These are phyloP conservation scores for Hymenotorrendiella dingleyae DNA, from an alignment of 2,329 filamentous ascomycete genomes.

Conservation along the genomic window DNA sequence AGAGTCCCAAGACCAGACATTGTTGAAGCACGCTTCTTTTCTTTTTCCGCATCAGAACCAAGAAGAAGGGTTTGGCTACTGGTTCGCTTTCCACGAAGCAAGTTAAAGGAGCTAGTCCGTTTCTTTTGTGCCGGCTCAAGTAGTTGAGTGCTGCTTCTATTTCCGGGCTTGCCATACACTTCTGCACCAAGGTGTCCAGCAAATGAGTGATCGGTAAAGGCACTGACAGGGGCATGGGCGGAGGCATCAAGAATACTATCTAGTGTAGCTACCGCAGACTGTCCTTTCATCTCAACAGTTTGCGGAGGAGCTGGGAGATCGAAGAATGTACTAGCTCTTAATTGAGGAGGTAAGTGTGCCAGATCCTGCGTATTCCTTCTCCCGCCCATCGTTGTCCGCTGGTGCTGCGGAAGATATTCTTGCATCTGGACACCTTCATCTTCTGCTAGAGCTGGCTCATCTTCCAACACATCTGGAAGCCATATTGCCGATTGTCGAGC, in stretches of 20 bases:
- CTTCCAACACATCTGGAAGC: constrained; percentile 31
- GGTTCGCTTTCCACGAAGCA: constrained; percentile 33
- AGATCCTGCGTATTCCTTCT: constrained; percentile 32
- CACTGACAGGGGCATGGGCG: constrained; percentile 77
- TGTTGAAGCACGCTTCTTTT: constrained; percentile 18
- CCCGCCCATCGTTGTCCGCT: constrained; percentile 28
- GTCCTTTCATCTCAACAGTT: constrained; percentile 57
- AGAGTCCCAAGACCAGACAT: constrained; percentile 21
- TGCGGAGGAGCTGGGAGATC: constrained; percentile 56
- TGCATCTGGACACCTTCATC: constrained; percentile 22
- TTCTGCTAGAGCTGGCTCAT: constrained; percentile 14
- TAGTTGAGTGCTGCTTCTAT: constrained; percentile 39
- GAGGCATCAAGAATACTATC: constrained; percentile 91
- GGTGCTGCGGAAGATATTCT: constrained; percentile 31
- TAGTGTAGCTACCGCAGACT: constrained; percentile 81
- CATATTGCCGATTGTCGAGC: constrained; percentile 34
- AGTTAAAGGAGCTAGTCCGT: constrained; percentile 41
- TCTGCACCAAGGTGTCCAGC: constrained; percentile 70
- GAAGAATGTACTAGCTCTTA: constrained; percentile 89
- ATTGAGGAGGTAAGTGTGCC: constrained; percentile 66
- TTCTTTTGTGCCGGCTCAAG: constrained; percentile 36
- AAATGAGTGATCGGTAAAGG: constrained; percentile 85
- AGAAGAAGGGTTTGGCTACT: constrained; percentile 17
- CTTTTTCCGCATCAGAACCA: constrained; percentile 11
- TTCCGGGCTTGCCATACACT: constrained; percentile 59